A percentile compares a stretch with the other conserved stretches of the same genome.
These are phyloP conservation scores for Nematocida major DNA, from an alignment of 371 early-diverging fungal genomes.

Conservation along the genomic window DNA sequence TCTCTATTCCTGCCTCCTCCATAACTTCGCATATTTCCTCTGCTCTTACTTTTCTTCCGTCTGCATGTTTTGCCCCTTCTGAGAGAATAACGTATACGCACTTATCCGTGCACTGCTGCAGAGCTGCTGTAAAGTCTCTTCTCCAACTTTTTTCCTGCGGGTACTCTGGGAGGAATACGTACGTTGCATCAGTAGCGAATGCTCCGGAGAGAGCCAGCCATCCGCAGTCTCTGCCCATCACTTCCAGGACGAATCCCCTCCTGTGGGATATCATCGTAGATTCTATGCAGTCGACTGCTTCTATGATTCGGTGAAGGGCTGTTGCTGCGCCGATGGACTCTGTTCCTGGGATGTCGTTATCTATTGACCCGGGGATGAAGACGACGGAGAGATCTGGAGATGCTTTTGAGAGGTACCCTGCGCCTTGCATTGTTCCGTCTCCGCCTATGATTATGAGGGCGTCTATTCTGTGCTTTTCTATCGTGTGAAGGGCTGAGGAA, in stretches of 20 bases:
- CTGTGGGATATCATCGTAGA: conserved; percentile 91
- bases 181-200: conserved; percentile 85
- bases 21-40: conserved; percentile 76
- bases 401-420: conserved; percentile 62
- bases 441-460: conserved; percentile 91
- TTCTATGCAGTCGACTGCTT: conserved; percentile 80
- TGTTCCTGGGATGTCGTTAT: conserved; percentile 82
- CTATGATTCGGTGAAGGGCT: conserved; percentile 88
- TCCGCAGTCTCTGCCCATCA: conserved; percentile 98
- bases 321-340: conserved; percentile 83
- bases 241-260: conserved; percentile 93
- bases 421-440: conserved; percentile 93
- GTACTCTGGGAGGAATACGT: conserved; percentile 86
- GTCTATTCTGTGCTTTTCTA: conserved; percentile 81
- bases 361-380: conserved; percentile 78
- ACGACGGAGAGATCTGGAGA: conserved; percentile 69
- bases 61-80: conserved; percentile 87
- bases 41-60: conserved; percentile 77
- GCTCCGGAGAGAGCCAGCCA: conserved; percentile 95
- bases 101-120: conserved; percentile 21
- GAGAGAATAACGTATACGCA: conserved; percentile 83
- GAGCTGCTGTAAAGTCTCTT: conserved; percentile 56
- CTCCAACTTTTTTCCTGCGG: conserved; percentile 70
- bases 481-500: conserved; percentile 74
- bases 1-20: conserved; percentile 75